Evolutionary conservation across 2,329 filamentous ascomycete genomes (phyloP), one percentile per base, ranked within the genome.

Genomic region (Cordyceps militaris): DNA sequence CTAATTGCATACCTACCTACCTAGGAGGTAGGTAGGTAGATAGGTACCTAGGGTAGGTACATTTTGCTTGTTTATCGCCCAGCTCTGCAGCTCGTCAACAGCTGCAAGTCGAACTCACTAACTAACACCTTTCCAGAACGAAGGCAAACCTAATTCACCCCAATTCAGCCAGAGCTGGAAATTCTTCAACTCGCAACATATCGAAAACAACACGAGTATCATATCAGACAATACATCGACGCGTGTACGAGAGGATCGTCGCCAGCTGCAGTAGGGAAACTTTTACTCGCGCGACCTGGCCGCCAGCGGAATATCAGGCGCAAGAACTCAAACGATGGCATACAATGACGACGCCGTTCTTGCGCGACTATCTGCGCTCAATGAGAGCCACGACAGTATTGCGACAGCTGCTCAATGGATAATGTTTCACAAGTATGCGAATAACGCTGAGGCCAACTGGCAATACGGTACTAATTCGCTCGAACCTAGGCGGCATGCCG

Each of bases 371-470:
- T 95, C 92, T 32, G 90, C 91, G 43, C 83, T 99, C 61, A 97
- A 96, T 73, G 95, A 99, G 75, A 96, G 91, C 11, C 93, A 99
- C 71, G 94, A 99, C 71, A 95, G 91, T 74, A 97, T 99, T 68
- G 84, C 96, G 61, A 93, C 90, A 36, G 92, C 96, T 61, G 91
- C 94, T 59, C 93, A 97, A 85, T 99, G 95, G 95, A 94, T 99
- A 61, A 95, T 99, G 88, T 99, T 99, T 71, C 93, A 99, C 75
- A 88, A 91, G 91, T 96, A 85, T 34, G 54, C 26, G 61, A 71
- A 59, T 8, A 24, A 19, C 40, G 28, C 40, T n/a, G 7, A 28
- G 19, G 54, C 30, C 58, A 19, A 57, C 59, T 60, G 24, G 19
- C 60, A 52, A 47, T 11, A 3, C 14, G 19, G 13, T 50, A 57